Evolutionary conservation across 768 basidiomycete species (phyloP), one percentile per base, ranked within the genome.

Genomic region (Podaxis carcinomalis): DNA sequence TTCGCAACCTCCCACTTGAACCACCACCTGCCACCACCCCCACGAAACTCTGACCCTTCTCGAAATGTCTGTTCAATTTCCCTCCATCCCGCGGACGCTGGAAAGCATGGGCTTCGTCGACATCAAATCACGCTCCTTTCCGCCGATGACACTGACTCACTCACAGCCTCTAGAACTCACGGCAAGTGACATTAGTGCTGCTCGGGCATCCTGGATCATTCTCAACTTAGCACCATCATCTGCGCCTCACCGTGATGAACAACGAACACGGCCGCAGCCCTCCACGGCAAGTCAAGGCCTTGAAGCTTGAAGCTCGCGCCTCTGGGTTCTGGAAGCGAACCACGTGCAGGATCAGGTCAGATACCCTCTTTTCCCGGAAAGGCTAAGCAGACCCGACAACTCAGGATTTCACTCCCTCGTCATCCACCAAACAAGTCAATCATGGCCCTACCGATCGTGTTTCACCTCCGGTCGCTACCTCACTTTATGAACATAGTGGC

Each of bases 1-100:
- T 51, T 51, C 49, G 23, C 9, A 3, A 28, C 7, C 35, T n/a
- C 6, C 1, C 23, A 40, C 7, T 9, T 40, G 49, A 51, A 14
- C 47, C 47, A 46, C 40, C 35, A n/a, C 46, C 32, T 44, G 35
- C 36, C 57, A 32, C 32, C 32, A 32, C 32, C 49, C 40, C 64
- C 69, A 72, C 70, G 66, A 65, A 72, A 66, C 58, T 64, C 65
- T 68, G 64, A 36, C 71, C 65, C 68, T 72, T 70, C 62, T 68
- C 55, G 63, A 65, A 62, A 51, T 59, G 28, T 40, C 39, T 55
- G 57, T n/a, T 4, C 25, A 14, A 51, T 55, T 52, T 62, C 54
- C 65, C 61, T 57, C 61, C 64, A 57, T 60, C 66, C 65, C 63
- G 67, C 66, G 67, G 66, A 65, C 59, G 32, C 60, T 53, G 63